Conservation (phyloP, 768 basidiomycete species). For the Dioszegia crocea region DNA sequence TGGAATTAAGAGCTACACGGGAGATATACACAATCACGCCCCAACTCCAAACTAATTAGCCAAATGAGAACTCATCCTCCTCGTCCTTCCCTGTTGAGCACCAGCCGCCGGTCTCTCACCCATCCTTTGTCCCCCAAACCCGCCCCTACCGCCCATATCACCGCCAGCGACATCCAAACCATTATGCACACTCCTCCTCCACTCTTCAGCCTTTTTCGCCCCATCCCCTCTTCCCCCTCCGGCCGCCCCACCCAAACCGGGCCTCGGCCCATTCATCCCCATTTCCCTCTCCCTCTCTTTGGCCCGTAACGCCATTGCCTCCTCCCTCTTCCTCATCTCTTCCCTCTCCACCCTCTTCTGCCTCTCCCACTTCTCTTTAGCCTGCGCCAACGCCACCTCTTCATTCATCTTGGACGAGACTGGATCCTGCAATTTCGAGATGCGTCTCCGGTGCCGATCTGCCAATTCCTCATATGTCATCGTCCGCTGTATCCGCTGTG, state of each 20-base stretch:
- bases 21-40: neutral
- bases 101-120: neutral
- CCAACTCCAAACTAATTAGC: slow-evolving; percentile 10
- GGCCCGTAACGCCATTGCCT: slow-evolving; percentile 59
- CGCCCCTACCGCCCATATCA: neutral
- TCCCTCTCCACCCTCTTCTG: slow-evolving; percentile 70
- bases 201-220: slow-evolving; percentile 25
- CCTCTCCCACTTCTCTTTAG: slow-evolving; percentile 75
- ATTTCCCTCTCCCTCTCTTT: neutral
- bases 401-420: slow-evolving; percentile 76
- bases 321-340: slow-evolving; percentile 66
- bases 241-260: neutral
- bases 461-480: slow-evolving; percentile 82
- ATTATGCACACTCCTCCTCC: slow-evolving; percentile 54
- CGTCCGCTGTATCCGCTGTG: slow-evolving; percentile 47
- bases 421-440: slow-evolving; percentile 75
- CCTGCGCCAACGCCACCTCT: slow-evolving; percentile 68
- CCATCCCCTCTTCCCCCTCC: slow-evolving; percentile 33
- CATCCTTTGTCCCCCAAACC: neutral
- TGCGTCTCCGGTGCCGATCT: slow-evolving; percentile 77
- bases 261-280: neutral
- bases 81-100: neutral
- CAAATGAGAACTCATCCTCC: slow-evolving; percentile 16
- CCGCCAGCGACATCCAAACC: neutral
- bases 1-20: neutral